Base-by-base conservation (phyloP, 352 stramenopile genomes). In the Phytophthora aleatoria region DNA sequence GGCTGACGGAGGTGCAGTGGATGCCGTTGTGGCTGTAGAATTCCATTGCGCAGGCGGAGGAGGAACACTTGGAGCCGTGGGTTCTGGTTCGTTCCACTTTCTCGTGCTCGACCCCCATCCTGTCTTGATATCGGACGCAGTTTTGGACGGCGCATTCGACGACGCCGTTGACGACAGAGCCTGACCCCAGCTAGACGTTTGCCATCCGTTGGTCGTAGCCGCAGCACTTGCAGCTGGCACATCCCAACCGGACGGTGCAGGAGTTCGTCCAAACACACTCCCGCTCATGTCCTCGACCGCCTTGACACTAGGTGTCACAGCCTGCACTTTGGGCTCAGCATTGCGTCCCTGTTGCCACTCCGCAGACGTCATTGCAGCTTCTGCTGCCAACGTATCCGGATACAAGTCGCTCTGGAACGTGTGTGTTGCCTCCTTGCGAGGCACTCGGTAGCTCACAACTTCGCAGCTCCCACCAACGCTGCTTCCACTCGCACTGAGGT, bases 331-430 rank as follows among this genome's bases (percentile, higher is more conserved):
- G 0, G 83, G 85, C 36, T 76, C 56, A 5, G 79, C 77, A 45
- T 87, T 83, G 24, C 47, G 20, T 6, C 82, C 81, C 5, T 52
- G 59, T 7, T 30, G 45, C 84, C 84, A 94, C 41, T 89, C 69
- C 1, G 53, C 48, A 5, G 71, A 45, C 15, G 52, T 78, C 43
- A 91, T 52, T 5, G 86, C 75, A 2, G 83, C 44, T 53, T 59
- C 69, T 38, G 57, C 28, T 3, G 75, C 69, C 27, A 69, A 56
- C 10, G 84, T 92, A 24, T 89, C 69, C 0, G 84, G 86, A 67
- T 87, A 94, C 73, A 94, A 74, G 64, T 94, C 86, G 41, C 64
- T 77, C 58, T 94, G 86, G 63, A 93, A 94, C 47, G 79, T 66
- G 43, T 77, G 81, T 10, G 50, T 60, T 0, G 80, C 80, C 28